These are phyloP conservation scores for Somion occarium DNA, from an alignment of 1,284 basidiomycete genomes.

Conservation along the genomic window DNA sequence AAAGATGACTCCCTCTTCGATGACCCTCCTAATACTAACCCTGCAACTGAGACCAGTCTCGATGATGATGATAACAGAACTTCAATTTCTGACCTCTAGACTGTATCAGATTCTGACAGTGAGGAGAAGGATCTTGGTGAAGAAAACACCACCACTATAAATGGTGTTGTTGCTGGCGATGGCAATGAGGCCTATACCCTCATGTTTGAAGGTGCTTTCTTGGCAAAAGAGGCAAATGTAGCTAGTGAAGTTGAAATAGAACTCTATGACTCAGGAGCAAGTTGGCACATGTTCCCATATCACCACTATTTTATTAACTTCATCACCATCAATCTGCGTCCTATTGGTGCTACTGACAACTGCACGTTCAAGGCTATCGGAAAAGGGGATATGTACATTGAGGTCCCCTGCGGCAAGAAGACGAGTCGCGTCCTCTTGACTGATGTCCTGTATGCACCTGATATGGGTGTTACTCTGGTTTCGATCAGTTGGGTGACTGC, in stretches of 20 bases:
- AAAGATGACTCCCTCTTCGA: neutral
- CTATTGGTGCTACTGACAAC: slow-evolving; percentile 28
- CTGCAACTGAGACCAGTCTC: neutral
- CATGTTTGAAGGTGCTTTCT: neutral
- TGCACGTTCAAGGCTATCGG: slow-evolving; percentile 27
- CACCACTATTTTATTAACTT: slow-evolving; percentile 21
- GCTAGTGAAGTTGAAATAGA: neutral
- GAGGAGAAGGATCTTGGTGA: neutral
- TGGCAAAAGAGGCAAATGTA: neutral
- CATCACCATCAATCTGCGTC: slow-evolving; percentile 17
- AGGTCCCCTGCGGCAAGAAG: slow-evolving; percentile 25
- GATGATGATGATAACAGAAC: neutral
- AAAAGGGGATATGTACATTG: slow-evolving; percentile 26
- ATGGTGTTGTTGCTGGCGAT: neutral
- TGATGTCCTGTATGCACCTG: slow-evolving; percentile 31
- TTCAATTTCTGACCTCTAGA: slow-evolving; percentile 6
- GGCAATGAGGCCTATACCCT: neutral
- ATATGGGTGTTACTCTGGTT: slow-evolving; percentile 30
- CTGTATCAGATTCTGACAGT: neutral
- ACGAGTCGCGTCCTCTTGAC: slow-evolving; percentile 19
- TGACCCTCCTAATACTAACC: neutral
- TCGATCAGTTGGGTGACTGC: slow-evolving; percentile 32
- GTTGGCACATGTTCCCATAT: slow-evolving; percentile 31
- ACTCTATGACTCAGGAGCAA: slow-evolving; percentile 27
- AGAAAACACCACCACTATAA: slow-evolving; percentile 17